Conservation (phyloP, 495 filamentous ascomycete genomes). For the Hyaloscypha bicolor region DNA sequence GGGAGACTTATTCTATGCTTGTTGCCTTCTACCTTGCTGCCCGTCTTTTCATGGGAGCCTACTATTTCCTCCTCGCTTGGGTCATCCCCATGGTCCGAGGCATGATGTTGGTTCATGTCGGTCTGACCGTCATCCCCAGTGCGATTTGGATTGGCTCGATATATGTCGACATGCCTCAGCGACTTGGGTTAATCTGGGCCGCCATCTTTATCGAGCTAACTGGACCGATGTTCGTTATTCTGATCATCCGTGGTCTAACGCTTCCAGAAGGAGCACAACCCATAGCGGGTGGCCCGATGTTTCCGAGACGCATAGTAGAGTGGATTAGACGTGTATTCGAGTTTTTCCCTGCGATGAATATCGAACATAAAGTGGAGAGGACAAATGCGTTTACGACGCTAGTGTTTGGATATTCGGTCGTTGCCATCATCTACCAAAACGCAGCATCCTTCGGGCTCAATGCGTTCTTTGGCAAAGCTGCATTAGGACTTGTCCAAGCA, state of each 20-base stretch:
- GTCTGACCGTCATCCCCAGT: slow-evolving; percentile 40
- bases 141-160: slow-evolving; percentile 58
- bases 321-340: slow-evolving; percentile 48
- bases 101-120: slow-evolving; percentile 50
- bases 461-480: slow-evolving; percentile 62
- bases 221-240: slow-evolving; percentile 35
- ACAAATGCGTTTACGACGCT: slow-evolving; percentile 61
- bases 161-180: slow-evolving; percentile 46
- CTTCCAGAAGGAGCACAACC: too few species aligned
- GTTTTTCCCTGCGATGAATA: slow-evolving; percentile 61
- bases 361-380: slow-evolving; percentile 62
- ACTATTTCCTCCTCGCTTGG: slow-evolving; percentile 43
- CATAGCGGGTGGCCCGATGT: too few species aligned
- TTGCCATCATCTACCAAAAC: slow-evolving; percentile 59
- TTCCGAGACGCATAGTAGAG: slow-evolving; percentile 15
- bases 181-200: slow-evolving; percentile 50
- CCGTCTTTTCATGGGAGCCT: slow-evolving; percentile 49
- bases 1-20: slow-evolving; percentile 51
- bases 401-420: slow-evolving; percentile 61
- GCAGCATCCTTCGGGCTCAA: slow-evolving; percentile 49
- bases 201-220: slow-evolving; percentile 52
- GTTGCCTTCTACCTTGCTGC: slow-evolving; percentile 58
- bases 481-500: slow-evolving; percentile 57
- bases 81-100: slow-evolving; percentile 55
- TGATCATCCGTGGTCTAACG: slow-evolving; percentile 32